Conservation (phyloP, 1,284 basidiomycete genomes). For the Ustanciosporium gigantosporum region DNA sequence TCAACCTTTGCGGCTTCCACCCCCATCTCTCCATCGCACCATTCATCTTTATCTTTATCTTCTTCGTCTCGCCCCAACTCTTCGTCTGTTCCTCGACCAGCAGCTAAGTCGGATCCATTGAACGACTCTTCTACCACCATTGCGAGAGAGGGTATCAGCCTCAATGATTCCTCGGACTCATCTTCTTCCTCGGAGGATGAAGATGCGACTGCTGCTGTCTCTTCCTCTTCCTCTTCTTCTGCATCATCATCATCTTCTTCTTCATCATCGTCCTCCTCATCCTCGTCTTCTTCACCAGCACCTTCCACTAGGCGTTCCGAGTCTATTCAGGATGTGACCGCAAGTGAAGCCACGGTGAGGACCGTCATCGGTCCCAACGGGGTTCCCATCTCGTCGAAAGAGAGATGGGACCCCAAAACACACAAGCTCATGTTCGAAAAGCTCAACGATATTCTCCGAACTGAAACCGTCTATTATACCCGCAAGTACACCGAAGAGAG, state of each 20-base stretch:
- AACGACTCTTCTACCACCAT: not conserved
- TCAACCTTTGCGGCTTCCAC: not conserved
- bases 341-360: slow-evolving; percentile 9
- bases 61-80: not conserved
- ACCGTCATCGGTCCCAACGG: slow-evolving; percentile 21
- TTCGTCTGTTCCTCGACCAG: not conserved
- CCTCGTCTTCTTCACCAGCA: slow-evolving; percentile 6
- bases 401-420: slow-evolving; percentile 27
- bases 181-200: not conserved
- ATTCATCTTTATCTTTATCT: not conserved
- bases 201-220: not conserved
- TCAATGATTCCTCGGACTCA: not conserved
- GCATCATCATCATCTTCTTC: slow-evolving; percentile 3
- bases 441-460: slow-evolving; percentile 33
- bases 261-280: not conserved
- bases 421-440: slow-evolving; percentile 37
- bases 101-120: not conserved
- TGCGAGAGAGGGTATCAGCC: not conserved
- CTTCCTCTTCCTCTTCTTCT: slow-evolving; percentile 4
- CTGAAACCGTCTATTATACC: slow-evolving; percentile 21
- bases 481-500: slow-evolving; percentile 30
- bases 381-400: slow-evolving; percentile 23
- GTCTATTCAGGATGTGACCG: slow-evolving; percentile 30
- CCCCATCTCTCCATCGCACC: not conserved
- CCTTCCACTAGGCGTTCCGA: slow-evolving; percentile 7